These are phyloP conservation scores for Hypsizygus marmoreus DNA, from an alignment of 768 basidiomycete species.

Conservation along the genomic window DNA sequence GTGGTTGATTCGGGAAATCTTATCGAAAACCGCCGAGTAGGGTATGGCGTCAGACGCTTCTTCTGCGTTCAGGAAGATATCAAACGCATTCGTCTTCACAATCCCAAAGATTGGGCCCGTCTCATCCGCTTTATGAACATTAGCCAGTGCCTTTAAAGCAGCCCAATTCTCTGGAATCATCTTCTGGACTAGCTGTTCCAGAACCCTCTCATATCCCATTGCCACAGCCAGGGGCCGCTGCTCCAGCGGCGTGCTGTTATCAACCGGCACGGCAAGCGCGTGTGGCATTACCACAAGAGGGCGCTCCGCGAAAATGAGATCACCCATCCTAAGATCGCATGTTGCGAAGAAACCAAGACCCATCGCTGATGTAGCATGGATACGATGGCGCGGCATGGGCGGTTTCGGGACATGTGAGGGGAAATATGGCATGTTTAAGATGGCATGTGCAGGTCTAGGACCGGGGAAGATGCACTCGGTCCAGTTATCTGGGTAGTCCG, in stretches of 20 bases:
- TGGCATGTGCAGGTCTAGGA: too few relatives aligned
- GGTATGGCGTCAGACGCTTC: too few relatives aligned
- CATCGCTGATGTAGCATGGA: too few relatives aligned
- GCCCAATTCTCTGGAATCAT: constrained; percentile 20
- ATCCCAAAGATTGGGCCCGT: constrained; percentile 28
- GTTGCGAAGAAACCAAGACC: constrained; percentile 37
- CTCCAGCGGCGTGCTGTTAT: background rate
- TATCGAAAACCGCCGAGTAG: too few relatives aligned
- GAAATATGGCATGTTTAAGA: too few relatives aligned
- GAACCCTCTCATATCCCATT: constrained; percentile 5
- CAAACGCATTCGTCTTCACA: constrained; percentile 28
- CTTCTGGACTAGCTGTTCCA: constrained; percentile 18
- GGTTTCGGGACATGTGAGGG: too few relatives aligned
- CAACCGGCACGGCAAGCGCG: background rate
- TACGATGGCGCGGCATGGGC: too few relatives aligned
- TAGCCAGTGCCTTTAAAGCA: constrained; percentile 27
- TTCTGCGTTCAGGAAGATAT: constrained; percentile 5
- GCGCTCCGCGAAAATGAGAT: constrained; percentile 38
- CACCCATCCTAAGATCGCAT: constrained; percentile 26
- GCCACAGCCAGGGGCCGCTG: background rate
- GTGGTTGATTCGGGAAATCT: background rate
- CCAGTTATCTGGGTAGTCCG: too few relatives aligned
- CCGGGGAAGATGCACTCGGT: too few relatives aligned
- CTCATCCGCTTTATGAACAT: constrained; percentile 30
- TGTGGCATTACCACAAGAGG: constrained; percentile 32